Evolutionary conservation across 331 rosid species (phyloP).

Genomic region (Pyrus hybrid): DNA sequence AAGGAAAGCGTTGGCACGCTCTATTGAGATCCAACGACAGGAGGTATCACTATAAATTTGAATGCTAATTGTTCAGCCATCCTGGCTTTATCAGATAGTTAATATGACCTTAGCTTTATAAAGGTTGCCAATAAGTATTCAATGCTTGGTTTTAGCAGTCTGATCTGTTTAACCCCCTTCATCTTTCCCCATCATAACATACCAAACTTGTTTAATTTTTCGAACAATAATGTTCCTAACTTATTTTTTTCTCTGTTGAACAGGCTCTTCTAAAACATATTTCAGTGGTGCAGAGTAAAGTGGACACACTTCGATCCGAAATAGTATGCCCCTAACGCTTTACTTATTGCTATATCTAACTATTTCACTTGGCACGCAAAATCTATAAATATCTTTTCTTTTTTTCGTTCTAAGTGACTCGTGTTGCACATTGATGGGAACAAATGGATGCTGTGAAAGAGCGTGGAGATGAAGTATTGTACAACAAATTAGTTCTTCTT

Average conservation of each 20-base stretch:
- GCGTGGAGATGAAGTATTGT: constrained; percentile 59
- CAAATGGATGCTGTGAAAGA: constrained; percentile 73
- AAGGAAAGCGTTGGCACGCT: constrained; percentile 92
- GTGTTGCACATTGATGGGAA: constrained; percentile 31
- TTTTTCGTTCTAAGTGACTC: constrained; percentile 9
- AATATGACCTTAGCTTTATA: neutral
- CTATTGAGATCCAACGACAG: constrained; percentile 88
- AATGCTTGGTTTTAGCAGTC: neutral
- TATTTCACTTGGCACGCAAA: neutral
- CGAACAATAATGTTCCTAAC: neutral
- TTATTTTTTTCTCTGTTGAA: constrained; percentile 13
- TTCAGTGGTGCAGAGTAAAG: constrained; percentile 51
- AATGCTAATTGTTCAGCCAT: neutral
- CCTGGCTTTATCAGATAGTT: neutral
- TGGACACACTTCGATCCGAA: constrained; percentile 55
- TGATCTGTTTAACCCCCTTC: neutral
- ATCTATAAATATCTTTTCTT: neutral
- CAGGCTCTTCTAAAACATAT: constrained; percentile 76
- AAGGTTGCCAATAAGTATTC: neutral
- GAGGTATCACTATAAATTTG: constrained; percentile 45
- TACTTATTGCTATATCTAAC: constrained; percentile 5
- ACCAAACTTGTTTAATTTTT: neutral
- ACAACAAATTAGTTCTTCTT: constrained; percentile 58
- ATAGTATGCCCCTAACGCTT: constrained; percentile 43
- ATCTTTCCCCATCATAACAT: neutral